These are phyloP conservation scores for Pulveroboletus sp. DNA, from an alignment of 768 basidiomycete species.

Conservation along the genomic window DNA sequence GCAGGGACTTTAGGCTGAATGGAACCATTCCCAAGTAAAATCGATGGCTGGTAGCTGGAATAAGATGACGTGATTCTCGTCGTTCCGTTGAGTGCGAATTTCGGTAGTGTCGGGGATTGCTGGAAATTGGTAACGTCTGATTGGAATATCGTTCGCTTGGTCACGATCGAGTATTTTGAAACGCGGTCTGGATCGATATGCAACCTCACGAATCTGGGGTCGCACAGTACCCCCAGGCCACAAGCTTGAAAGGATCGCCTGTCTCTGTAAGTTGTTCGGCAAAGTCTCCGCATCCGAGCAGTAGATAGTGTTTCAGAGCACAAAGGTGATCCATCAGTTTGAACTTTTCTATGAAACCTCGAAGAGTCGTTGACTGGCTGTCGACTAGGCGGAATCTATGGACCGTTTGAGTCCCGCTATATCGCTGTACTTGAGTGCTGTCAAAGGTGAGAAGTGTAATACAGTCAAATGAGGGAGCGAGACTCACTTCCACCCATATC, in stretches of 20 bases:
- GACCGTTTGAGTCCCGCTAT: slow-evolving; percentile 93
- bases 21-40: slow-evolving; percentile 32
- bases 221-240: no score
- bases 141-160: no score
- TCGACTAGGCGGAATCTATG: slow-evolving; percentile 90
- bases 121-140: no score
- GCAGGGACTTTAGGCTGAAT: slow-evolving; percentile 54
- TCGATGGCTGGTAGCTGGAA: no score
- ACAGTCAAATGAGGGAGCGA: background rate
- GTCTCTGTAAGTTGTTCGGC: slow-evolving; percentile 93
- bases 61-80: no score
- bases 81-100: no score
- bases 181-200: no score
- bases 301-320: slow-evolving; percentile 88
- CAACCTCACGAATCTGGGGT: no score
- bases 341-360: slow-evolving; percentile 99
- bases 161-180: no score
- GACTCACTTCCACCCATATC: slow-evolving; percentile 81
- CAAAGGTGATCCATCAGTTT: slow-evolving; percentile 83
- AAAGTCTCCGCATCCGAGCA: slow-evolving; percentile 95
- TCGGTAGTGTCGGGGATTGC: no score
- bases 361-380: slow-evolving; percentile 90
- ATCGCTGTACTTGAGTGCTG: slow-evolving; percentile 91
- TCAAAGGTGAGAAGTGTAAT: slow-evolving; percentile 1
- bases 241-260: no score